These are phyloP conservation scores for Viridothelium virens DNA, from an alignment of 495 filamentous ascomycete species.

Conservation along the genomic window DNA sequence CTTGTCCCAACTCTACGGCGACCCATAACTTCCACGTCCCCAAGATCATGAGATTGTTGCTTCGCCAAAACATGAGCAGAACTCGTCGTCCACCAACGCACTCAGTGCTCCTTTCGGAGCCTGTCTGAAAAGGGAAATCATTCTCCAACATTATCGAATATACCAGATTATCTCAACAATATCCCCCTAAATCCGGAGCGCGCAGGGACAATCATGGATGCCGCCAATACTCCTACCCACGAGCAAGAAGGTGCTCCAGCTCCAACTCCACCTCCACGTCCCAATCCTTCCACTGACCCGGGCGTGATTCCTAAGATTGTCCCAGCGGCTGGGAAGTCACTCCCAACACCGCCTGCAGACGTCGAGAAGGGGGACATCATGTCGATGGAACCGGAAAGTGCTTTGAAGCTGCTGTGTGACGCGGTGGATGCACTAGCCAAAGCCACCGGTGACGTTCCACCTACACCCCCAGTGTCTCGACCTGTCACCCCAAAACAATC, in stretches of 20 bases:
- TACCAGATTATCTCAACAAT: background rate
- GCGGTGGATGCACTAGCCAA: slow-evolving; percentile 66
- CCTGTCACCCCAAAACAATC: slow-evolving; percentile 48
- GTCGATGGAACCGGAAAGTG: slow-evolving; percentile 60
- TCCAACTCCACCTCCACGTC: slow-evolving; percentile 23
- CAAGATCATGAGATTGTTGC: background rate
- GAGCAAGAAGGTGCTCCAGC: background rate
- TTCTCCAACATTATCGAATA: background rate
- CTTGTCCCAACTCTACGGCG: background rate
- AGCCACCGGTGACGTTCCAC: slow-evolving; percentile 63
- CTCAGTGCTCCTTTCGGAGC: background rate
- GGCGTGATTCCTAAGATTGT: slow-evolving; percentile 29
- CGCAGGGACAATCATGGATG: slow-evolving; percentile 1
- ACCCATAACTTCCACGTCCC: background rate
- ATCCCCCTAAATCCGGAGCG: background rate
- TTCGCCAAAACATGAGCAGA: background rate
- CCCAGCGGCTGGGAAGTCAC: slow-evolving; percentile 18
- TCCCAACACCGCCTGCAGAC: slow-evolving; percentile 23
- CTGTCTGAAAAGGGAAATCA: slow-evolving; percentile 3
- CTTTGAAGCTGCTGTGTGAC: slow-evolving; percentile 68
- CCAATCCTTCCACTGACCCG: slow-evolving; percentile 30
- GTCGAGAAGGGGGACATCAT: slow-evolving; percentile 51
- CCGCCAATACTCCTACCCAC: background rate
- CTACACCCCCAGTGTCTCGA: slow-evolving; percentile 58
- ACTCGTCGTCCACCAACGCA: background rate